Base-by-base conservation (phyloP, 2,329 filamentous ascomycete species). In the Thelonectria rubi region DNA sequence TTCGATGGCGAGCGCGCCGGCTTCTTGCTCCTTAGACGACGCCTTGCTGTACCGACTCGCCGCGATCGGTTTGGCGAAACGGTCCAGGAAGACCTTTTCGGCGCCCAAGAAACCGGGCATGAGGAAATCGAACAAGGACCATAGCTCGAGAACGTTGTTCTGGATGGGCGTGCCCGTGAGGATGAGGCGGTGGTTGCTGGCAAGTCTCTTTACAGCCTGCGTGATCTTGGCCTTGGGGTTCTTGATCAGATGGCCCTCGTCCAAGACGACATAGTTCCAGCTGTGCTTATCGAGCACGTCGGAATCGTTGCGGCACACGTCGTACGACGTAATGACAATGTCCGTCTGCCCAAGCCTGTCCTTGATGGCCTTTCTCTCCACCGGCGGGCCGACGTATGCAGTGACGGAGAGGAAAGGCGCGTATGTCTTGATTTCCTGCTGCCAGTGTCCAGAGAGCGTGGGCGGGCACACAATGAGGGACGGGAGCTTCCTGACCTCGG, bases 101-200 rank as follows among this genome's bases (percentile, higher is more conserved):
- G 94, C 93, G 32, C 95, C 95, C 8, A 99, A 83, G 81, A 99
- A 99, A 2, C 95, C 96, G 3, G 96, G 95, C 95, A 99, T 99
- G 63, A 99, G 83, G 80, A 99, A 99, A 78, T 99, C 95, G 74
- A 99, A 99, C 5, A 99, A 84, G 0, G 94, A 98, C 94, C 94
- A 99, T 4, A 99, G 83, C 75, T 99, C 94, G 50, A 99, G 80
- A 2, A 99, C 94, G 68, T 98, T 98, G 77, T 98, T 98, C 76
- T 98, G 94, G 67, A 98, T 98, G 0, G 95, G 95, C 2, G 95
- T 99, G 42, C 95, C 95, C 0, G 95, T 99, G 5, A 99, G 86
- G 68, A 99, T 99, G 50, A 99, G 85, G 18, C 95, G 91, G 74
- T 99, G 96, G 70, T 99, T 98, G 75, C 93, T 97, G 7, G 87